These are phyloP conservation scores for Yarrowia sp. DNA, from an alignment of 805 yeast genomes.

Conservation along the genomic window DNA sequence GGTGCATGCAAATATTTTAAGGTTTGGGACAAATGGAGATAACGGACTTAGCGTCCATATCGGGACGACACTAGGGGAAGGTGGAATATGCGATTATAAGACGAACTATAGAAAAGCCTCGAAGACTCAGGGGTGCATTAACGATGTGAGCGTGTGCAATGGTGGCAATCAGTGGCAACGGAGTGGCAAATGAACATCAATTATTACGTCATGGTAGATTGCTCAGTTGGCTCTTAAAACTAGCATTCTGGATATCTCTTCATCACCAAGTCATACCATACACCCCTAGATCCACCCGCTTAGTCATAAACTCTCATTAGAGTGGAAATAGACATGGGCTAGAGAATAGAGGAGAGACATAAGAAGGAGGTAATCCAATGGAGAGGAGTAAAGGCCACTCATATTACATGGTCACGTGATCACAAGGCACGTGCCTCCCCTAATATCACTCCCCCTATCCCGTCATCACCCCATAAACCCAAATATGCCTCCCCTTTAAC, in stretches of 20 bases:
- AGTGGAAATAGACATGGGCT: neutral
- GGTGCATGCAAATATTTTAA: constrained; percentile 25
- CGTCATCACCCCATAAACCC: constrained; percentile 13
- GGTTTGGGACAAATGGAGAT: constrained; percentile 23
- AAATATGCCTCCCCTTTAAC: neutral
- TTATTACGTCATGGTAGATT: too few relatives aligned
- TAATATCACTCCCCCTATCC: neutral
- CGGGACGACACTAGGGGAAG: neutral
- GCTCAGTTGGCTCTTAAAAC: too few relatives aligned
- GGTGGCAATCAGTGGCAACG: too few relatives aligned
- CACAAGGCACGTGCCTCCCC: neutral
- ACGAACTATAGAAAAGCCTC: neutral
- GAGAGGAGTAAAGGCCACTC: too few relatives aligned
- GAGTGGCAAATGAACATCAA: too few relatives aligned
- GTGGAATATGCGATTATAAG: neutral
- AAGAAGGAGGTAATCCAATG: too few relatives aligned
- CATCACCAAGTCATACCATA: too few relatives aligned
- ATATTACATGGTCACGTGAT: neutral
- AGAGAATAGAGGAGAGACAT: constrained; percentile 1
- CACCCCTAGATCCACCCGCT: too few relatives aligned
- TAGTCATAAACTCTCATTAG: neutral
- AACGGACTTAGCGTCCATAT: neutral
- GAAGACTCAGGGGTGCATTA: constrained; percentile 18
- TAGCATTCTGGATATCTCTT: too few relatives aligned
- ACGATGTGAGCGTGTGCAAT: neutral